Conservation (phyloP, 1,284 basidiomycete species). For the Boletus semigastroideus region DNA sequence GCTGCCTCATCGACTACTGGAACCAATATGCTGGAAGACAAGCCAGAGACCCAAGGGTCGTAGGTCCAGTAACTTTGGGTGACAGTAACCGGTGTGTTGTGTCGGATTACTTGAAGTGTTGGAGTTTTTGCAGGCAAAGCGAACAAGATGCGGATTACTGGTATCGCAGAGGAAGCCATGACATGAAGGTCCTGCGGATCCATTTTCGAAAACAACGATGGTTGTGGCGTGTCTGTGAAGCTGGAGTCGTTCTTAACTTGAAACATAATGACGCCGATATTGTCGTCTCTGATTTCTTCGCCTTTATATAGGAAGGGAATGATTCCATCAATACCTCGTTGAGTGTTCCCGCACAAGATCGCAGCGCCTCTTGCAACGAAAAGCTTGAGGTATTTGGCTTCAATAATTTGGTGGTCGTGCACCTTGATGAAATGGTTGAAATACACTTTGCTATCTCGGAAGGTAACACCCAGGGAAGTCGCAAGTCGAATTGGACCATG, state of each 20-base stretch:
- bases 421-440: conserved; percentile 35
- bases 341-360: not conserved
- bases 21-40: not conserved
- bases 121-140: not conserved
- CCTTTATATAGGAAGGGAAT: not conserved
- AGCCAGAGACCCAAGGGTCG: not conserved
- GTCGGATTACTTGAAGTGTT: no score
- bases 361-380: not conserved
- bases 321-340: not conserved
- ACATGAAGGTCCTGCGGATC: not conserved
- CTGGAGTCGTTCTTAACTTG: not conserved
- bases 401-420: conserved; percentile 13
- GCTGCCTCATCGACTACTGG: not conserved
- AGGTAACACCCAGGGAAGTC: conserved; percentile 8
- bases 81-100: no score
- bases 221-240: not conserved
- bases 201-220: not conserved
- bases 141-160: not conserved
- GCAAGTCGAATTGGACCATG: no score
- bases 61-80: not conserved
- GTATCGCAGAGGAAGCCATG: not conserved
- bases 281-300: not conserved
- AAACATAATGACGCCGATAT: not conserved
- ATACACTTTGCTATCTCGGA: conserved; percentile 20
- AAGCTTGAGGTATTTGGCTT: not conserved